These are phyloP conservation scores for Sugiyamaella qingdaonensis DNA, from an alignment of 805 yeast species.

Conservation along the genomic window DNA sequence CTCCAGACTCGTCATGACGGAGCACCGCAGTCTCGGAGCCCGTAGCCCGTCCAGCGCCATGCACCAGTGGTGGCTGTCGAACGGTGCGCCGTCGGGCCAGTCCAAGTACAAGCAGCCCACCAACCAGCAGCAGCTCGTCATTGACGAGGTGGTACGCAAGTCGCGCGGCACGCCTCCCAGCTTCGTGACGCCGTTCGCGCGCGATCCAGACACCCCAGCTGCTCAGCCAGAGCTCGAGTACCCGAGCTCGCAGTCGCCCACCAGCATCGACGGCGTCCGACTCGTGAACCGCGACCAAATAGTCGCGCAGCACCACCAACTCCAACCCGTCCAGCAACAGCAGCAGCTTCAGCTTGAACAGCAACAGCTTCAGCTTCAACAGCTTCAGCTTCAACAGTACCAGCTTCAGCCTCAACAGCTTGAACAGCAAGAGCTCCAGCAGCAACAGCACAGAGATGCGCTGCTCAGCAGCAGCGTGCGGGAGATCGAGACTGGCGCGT, in stretches of 20 bases:
- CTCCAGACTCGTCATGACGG: background rate
- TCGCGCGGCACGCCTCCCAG: background rate
- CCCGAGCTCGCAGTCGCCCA: background rate
- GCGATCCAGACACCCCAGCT: background rate
- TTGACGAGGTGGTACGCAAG: background rate
- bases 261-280: background rate
- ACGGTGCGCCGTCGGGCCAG: background rate
- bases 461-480: background rate
- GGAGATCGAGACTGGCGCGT: conserved; percentile 26
- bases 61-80: background rate
- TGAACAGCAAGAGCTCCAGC: no score
- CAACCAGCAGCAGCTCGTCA: background rate
- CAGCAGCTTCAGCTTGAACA: background rate
- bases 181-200: conserved; percentile 1
- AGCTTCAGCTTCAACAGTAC: background rate
- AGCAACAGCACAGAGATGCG: conserved; percentile 11
- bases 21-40: background rate
- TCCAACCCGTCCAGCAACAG: background rate
- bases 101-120: background rate
- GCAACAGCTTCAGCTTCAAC: background rate
- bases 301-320: no score
- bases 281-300: background rate
- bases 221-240: background rate
- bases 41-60: background rate
- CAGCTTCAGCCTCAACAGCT: background rate